Conservation (phyloP, 73 alveolate genomes). For the Paramecium tetraurelia region DNA sequence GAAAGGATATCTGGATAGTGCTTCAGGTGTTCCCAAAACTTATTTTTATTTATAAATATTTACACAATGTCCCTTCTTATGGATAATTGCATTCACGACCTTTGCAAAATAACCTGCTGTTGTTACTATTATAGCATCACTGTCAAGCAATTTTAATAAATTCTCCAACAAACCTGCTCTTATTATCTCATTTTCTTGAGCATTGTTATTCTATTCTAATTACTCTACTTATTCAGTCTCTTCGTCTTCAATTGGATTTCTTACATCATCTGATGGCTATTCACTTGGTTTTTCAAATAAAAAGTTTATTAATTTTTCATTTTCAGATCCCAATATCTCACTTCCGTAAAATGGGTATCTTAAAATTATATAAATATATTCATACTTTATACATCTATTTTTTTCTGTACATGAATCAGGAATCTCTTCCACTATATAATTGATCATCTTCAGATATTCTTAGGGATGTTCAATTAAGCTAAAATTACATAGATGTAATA, state of each 20-base stretch:
- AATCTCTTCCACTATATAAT: neutral
- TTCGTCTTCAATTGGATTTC: conserved; percentile 26
- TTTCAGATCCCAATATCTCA: conserved; percentile 13
- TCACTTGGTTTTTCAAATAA: conserved; percentile 4
- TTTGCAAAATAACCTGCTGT: conserved; percentile 41
- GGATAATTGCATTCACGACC: neutral
- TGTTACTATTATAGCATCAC: neutral
- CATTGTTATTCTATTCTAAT: neutral
- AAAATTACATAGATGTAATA: neutral
- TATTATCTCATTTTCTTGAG: neutral
- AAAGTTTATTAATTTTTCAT: conserved; percentile 7
- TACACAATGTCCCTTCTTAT: conserved; percentile 9
- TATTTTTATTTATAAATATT: neutral
- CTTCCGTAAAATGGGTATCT: conserved; percentile 18
- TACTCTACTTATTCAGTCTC: neutral
- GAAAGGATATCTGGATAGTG: neutral
- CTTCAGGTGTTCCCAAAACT: conserved; percentile 25
- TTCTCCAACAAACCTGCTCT: neutral
- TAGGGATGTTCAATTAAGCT: neutral
- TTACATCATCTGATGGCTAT: neutral
- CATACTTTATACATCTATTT: conserved; percentile 4
- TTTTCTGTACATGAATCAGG: neutral
- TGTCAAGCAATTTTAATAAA: neutral
- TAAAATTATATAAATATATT: neutral
- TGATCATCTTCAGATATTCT: neutral